Evolutionary conservation across 2,329 filamentous ascomycete genomes (phyloP), one percentile per base, ranked within the genome.

Genomic region (Verticillium tricorpus): DNA sequence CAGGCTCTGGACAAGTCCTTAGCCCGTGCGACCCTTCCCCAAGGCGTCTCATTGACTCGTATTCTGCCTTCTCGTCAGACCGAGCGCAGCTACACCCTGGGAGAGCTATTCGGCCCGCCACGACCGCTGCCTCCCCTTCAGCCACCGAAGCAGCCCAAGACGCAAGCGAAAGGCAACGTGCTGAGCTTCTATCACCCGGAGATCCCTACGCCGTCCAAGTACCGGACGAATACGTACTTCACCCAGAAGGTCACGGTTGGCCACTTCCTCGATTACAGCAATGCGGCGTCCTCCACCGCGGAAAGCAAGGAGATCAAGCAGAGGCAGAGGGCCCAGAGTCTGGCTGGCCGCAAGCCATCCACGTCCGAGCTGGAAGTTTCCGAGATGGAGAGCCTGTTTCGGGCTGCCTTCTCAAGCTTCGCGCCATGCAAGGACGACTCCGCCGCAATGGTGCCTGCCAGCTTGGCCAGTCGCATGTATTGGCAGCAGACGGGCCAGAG

Each of bases 391-490:
- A 83, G 88, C 0, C 77, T 93, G 11, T 94, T 93, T 70, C 84
- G 89, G 34, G 86, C 89, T 60, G 90, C 88, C 1, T 94, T 93
- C 72, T 92, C 89, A 0, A 90, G 89, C 69, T 94, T 93, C 72
- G 91, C 91, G 6, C 91, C 91, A 0, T 87, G 84, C 59, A 88
- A 85, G 67, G 91, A 94, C 72, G 88, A 93, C 70, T 83, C 89
- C 3, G 85, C 83, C 14, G 89, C 91, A 6, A 80, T 93, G 62
- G 80, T 92, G 3, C 85, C 91, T 0, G 86, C 88, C 1, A 85
- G 85, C 37, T 81, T 86, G 58, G 85, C 90, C 63, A 86, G 87
- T 59, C 85, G 85, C 68, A 76, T 93, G 57, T 93, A 90, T 89
- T 94, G 90, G 89, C 87, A 92, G 70, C 86, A 85, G 64, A 78